Conservation (phyloP, 306 rosid species). For the Fragaria iinumae region DNA sequence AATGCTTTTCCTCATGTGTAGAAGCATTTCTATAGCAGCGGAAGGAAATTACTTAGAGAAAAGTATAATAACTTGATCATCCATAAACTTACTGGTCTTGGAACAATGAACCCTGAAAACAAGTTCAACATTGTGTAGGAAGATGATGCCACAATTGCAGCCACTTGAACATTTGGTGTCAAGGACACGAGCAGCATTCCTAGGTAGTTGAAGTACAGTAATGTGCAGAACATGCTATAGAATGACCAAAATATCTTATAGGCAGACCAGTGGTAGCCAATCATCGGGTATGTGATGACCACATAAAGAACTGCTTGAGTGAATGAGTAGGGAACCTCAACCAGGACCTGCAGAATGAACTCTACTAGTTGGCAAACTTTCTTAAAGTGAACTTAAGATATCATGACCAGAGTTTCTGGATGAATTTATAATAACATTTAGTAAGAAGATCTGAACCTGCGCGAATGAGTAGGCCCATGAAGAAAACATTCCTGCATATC, state of each 20-base stretch:
- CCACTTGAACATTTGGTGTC: conserved; percentile 61
- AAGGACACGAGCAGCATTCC: conserved; percentile 67
- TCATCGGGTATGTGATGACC: conserved; percentile 63
- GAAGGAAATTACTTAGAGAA: background rate
- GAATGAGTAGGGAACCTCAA: conserved; percentile 62
- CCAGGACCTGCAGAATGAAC: conserved; percentile 41
- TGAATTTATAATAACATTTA: background rate
- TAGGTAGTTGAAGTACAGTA: conserved; percentile 49
- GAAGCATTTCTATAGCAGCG: background rate
- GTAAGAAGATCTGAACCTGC: conserved; percentile 39
- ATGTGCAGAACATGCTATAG: conserved; percentile 48
- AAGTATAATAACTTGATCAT: background rate
- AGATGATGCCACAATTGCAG: conserved; percentile 48
- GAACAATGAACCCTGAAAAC: conserved; percentile 58
- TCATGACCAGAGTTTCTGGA: background rate
- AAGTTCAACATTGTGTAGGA: conserved; percentile 47
- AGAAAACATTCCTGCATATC: conserved; percentile 68
- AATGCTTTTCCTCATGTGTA: background rate
- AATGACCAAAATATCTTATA: conserved; percentile 61
- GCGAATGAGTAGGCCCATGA: conserved; percentile 64
- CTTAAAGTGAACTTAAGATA: background rate
- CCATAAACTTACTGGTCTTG: conserved; percentile 46
- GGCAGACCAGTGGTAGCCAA: conserved; percentile 45
- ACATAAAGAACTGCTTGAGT: conserved; percentile 41
- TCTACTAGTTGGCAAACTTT: background rate